These are phyloP conservation scores for Cantharellus anzutake DNA, from an alignment of 768 basidiomycete genomes.

Conservation along the genomic window DNA sequence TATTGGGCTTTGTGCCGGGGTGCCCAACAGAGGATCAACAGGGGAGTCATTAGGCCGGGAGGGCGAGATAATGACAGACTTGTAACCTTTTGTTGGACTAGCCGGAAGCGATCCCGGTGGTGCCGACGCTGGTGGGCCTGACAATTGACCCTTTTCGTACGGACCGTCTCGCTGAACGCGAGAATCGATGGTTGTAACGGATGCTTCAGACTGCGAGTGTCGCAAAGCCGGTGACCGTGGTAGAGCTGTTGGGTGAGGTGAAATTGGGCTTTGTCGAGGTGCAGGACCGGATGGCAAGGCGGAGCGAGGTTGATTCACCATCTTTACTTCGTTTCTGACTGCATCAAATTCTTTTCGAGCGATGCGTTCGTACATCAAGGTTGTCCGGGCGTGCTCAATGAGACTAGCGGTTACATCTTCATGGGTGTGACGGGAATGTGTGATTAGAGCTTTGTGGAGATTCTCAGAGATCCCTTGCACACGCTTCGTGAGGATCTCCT, in stretches of 20 bases:
- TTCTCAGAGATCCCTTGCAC: conserved; percentile 89
- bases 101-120: conserved; percentile 52
- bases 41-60: neutral
- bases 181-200: neutral
- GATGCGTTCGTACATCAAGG: conserved; percentile 83
- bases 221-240: conserved; percentile 11
- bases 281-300: conserved; percentile 31
- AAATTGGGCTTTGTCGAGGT: conserved; percentile 42
- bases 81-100: conserved; percentile 29
- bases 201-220: neutral
- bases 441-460: conserved; percentile 67
- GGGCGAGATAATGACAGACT: neutral
- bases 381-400: conserved; percentile 82
- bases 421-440: conserved; percentile 71
- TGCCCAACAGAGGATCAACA: conserved; percentile 1
- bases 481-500: conserved; percentile 65
- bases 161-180: neutral
- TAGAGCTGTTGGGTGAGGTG: conserved; percentile 36
- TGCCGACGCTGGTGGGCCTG: conserved; percentile 17
- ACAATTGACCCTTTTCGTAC: no score
- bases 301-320: conserved; percentile 14
- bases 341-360: conserved; percentile 75
- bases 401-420: conserved; percentile 81
- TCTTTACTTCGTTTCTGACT: conserved; percentile 48
- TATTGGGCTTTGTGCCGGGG: neutral